Evolutionary conservation across 306 rosid species (phyloP).

Genomic region (Corylus avellana): DNA sequence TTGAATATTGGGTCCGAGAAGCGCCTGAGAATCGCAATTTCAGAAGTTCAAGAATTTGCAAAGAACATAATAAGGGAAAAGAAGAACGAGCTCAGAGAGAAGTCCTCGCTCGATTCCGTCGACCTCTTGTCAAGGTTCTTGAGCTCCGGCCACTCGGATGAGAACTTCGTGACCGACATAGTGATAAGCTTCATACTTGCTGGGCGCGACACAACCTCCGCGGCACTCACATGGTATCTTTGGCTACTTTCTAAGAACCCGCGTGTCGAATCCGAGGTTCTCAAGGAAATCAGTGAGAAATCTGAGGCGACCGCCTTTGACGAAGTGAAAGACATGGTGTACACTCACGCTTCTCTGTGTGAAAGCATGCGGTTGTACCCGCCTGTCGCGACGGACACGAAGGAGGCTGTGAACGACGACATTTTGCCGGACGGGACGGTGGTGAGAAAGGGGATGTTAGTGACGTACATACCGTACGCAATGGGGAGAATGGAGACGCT

Average conservation of each 20-base stretch:
- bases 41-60: conserved; percentile 52
- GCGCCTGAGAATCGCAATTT: conserved; percentile 16
- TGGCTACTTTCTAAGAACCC: conserved; percentile 57
- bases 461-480: conserved; percentile 53
- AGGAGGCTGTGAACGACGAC: conserved; percentile 45
- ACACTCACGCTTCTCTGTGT: conserved; percentile 65
- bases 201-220: conserved; percentile 66
- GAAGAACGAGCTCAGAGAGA: conserved; percentile 40
- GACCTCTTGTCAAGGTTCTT: conserved; percentile 59
- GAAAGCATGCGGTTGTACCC: conserved; percentile 82
- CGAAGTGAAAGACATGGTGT: conserved; percentile 58
- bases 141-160: conserved; percentile 53
- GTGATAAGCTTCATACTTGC: conserved; percentile 66
- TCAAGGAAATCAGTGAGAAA: conserved; percentile 33
- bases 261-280: conserved; percentile 36
- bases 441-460: conserved; percentile 61
- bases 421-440: conserved; percentile 61
- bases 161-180: conserved; percentile 47
- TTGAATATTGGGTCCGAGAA: conserved; percentile 50
- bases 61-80: conserved; percentile 38
- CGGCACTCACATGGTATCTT: conserved; percentile 66
- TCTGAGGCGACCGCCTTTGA: conserved; percentile 27
- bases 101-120: conserved; percentile 25
- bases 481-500: conserved; percentile 63
- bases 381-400: conserved; percentile 52